phyloP scores from a whole-genome alignment of 305 asterid genomes.

The Fraxinus albicans region DNA sequence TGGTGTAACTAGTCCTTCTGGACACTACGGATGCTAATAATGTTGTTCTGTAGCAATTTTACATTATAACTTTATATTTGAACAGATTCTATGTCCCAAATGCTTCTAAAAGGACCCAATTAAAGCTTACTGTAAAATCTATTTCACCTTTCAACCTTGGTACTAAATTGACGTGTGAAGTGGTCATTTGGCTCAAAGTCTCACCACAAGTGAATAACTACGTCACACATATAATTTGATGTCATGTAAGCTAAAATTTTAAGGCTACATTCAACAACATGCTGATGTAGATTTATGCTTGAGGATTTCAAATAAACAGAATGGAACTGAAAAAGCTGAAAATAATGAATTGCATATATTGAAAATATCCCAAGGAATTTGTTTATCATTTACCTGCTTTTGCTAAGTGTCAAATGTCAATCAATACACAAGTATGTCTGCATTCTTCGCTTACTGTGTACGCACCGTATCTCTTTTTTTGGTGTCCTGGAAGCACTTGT shows the following conservation, averaged over 20 bases:
- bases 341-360: neutral
- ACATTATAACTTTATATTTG: neutral
- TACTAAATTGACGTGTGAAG: neutral
- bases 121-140: neutral
- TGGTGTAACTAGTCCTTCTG: neutral
- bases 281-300: neutral
- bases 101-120: neutral
- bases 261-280: neutral
- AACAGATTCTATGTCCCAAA: neutral
- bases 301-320: neutral
- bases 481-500: neutral
- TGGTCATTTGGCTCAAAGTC: neutral
- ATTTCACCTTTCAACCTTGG: neutral
- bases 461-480: neutral
- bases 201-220: neutral
- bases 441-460: neutral
- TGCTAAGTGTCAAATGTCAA: neutral
- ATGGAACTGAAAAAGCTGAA: neutral
- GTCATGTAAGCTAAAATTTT: neutral
- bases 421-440: neutral
- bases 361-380: neutral
- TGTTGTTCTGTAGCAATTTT: neutral
- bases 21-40: neutral
- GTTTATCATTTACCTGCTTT: neutral
- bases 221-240: neutral